Evolutionary conservation across 192 early-diverging fungal genomes (phyloP), one percentile per base, ranked within the genome.

Genomic region (Entomortierella lignicola): DNA sequence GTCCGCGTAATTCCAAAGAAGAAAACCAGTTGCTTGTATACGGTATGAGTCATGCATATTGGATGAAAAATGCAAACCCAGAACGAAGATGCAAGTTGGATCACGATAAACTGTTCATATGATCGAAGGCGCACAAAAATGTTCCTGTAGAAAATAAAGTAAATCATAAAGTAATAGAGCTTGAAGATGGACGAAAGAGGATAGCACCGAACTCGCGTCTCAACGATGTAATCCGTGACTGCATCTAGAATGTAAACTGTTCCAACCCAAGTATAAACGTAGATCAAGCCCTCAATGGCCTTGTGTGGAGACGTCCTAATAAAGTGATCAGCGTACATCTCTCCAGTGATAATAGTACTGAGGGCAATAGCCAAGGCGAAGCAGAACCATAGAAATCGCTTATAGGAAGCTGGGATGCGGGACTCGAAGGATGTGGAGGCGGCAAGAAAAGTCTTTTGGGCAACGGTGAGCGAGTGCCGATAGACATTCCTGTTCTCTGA

Each of bases 141-240:
- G 60, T 91, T 93, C 53, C 92, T 86, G 77, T 93, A 92, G 69
- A 93, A 93, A 60, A 93, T 91, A 65, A 92, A 93, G 68, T 93
- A 93, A 25, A 91, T 90, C 86, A 92, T 91, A 71, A 91, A 92
- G 57, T 91, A 93, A 63, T 93, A 93, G 56, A 92, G 81, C 60
- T 89, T 89, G 73, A 91, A 93, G 32, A 89, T 85, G 55, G 87
- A 91, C 52, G 88, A 84, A 39, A 93, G 62, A 2, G 91, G 91
- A 75, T 92, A 90, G 2, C 89, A 92, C 11, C 87, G 83, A 21
- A 93, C 85, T 29, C 87, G 85, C 1, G 83, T 79, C 15, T 84
- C 85, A 37, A 91, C 85, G 30, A 93, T 91, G 68, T 89, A 93
- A 42, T 88, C 85, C 21, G 92, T 91, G 30, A 86, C 64, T 7